These are phyloP conservation scores for Geosmithia putterillii DNA, from an alignment of 2,329 filamentous ascomycete species.

Conservation along the genomic window DNA sequence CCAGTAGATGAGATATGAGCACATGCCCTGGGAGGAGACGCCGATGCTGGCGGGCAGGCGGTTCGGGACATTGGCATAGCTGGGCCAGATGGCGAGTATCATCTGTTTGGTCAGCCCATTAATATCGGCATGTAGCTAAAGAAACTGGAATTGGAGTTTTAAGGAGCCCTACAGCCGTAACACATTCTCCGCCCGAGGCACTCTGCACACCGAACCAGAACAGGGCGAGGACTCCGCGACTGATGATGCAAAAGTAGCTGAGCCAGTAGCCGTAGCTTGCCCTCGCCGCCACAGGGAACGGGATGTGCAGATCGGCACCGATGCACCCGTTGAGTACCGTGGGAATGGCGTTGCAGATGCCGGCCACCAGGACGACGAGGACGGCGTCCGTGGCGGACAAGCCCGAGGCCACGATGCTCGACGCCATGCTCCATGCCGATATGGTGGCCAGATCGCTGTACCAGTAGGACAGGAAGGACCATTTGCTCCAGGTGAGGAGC, in stretches of 20 bases:
- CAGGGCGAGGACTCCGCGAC: conserved; percentile 15
- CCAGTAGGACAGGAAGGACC: conserved; percentile 35
- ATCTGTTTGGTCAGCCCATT: conserved; percentile 5
- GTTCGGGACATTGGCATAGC: conserved; percentile 12
- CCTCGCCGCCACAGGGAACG: conserved; percentile 17
- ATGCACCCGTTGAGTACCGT: conserved; percentile 29
- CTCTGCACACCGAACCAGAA: conserved; percentile 16
- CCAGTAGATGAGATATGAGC: conserved; percentile 34
- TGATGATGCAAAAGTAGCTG: conserved; percentile 16
- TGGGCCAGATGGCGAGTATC: conserved; percentile 27
- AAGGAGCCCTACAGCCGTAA: not conserved
- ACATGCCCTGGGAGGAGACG: conserved; percentile 18
- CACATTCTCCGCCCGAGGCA: not conserved
- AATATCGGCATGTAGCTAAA: too few species aligned
- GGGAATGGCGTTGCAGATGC: conserved; percentile 30
- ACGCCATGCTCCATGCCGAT: conserved; percentile 14
- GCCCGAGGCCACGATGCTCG: conserved; percentile 15
- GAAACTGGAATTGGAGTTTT: not conserved
- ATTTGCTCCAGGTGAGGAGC: conserved; percentile 27
- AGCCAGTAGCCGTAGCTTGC: conserved; percentile 16
- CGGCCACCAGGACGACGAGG: conserved; percentile 32
- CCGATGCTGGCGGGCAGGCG: conserved; percentile 2
- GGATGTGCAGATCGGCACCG: conserved; percentile 16
- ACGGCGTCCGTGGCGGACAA: conserved; percentile 32
- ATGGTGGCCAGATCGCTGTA: conserved; percentile 28